Percentiles rank a stretch among this genome's conserved stretches.
phyloP scores from a whole-genome alignment of 1,139 yeast genomes.

The Arxiozyma slooffiae region DNA sequence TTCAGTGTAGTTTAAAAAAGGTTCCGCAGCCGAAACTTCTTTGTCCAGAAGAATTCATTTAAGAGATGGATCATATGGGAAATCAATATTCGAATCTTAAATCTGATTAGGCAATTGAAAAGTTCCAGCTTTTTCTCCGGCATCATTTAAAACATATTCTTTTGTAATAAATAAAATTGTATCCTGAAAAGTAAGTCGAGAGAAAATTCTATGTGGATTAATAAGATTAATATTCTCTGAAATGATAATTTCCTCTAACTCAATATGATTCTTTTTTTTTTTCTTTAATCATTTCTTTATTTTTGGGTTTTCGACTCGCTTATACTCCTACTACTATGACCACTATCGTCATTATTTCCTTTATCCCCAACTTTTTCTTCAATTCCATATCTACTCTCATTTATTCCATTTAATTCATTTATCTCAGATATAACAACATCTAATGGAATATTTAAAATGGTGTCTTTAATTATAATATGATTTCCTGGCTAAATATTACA shows the following conservation, averaged over 20 bases:
- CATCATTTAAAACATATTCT: not conserved
- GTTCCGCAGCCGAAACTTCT: not conserved
- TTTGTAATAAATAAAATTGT: not conserved
- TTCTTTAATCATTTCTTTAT: not conserved
- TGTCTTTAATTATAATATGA: not conserved
- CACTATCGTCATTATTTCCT: not conserved
- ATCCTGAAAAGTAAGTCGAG: not conserved
- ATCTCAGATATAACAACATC: not conserved
- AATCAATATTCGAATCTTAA: too few relatives aligned
- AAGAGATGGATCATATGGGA: not conserved
- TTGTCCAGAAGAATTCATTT: not conserved
- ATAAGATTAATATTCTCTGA: conserved; percentile 9
- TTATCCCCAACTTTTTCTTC: not conserved
- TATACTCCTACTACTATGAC: not conserved
- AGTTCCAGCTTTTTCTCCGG: not conserved
- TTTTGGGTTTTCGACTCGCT: not conserved
- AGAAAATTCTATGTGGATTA: conserved; percentile 2
- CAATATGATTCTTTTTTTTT: conserved; percentile 14
- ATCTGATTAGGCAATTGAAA: too few relatives aligned
- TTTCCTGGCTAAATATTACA: not conserved
- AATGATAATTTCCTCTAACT: conserved; percentile 23
- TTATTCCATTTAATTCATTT: too few relatives aligned
- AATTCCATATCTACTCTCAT: not conserved
- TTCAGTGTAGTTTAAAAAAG: not conserved
- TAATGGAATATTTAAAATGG: too few relatives aligned